Percentiles rank a stretch among this genome's conserved stretches.
These are phyloP conservation scores for Smittium culicis DNA, from an alignment of 371 early-diverging fungal species.

Conservation along the genomic window DNA sequence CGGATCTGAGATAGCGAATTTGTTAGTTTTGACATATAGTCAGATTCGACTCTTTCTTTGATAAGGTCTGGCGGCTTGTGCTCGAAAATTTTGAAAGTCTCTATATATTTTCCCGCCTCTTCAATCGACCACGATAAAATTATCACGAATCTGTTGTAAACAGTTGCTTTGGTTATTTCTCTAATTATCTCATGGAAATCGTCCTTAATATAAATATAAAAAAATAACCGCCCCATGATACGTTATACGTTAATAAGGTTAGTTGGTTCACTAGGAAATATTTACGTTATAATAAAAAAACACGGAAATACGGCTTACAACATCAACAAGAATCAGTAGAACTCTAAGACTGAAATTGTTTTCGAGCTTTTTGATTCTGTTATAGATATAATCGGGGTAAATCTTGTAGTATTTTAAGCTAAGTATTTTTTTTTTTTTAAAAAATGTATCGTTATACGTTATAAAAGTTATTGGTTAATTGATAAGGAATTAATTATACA, in stretches of 20 bases:
- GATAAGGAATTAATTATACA: too few relatives aligned
- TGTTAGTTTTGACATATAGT: slow-evolving; percentile 53
- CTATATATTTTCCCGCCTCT: slow-evolving; percentile 84
- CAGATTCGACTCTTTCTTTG: slow-evolving; percentile 58
- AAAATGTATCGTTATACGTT: background rate
- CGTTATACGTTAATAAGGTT: too few relatives aligned
- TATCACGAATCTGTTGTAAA: slow-evolving; percentile 54
- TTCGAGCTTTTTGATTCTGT: slow-evolving; percentile 50
- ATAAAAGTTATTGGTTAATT: background rate
- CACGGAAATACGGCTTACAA: slow-evolving; percentile 16
- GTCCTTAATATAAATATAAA: slow-evolving; percentile 23
- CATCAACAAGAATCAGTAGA: slow-evolving; percentile 69
- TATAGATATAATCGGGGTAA: slow-evolving; percentile 79
- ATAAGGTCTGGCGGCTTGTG: slow-evolving; percentile 72
- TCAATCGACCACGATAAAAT: slow-evolving; percentile 73
- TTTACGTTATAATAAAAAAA: background rate
- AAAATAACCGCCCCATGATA: too few relatives aligned
- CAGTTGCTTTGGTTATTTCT: slow-evolving; percentile 58
- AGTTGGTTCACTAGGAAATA: too few relatives aligned
- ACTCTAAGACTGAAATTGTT: slow-evolving; percentile 48
- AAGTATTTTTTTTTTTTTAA: background rate
- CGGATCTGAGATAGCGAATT: slow-evolving; percentile 60
- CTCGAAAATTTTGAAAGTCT: slow-evolving; percentile 68
- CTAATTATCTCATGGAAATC: slow-evolving; percentile 59
- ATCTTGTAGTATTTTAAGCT: slow-evolving; percentile 83